Base-by-base conservation (phyloP, 495 filamentous ascomycete species). In the Xylaria intraflava region DNA sequence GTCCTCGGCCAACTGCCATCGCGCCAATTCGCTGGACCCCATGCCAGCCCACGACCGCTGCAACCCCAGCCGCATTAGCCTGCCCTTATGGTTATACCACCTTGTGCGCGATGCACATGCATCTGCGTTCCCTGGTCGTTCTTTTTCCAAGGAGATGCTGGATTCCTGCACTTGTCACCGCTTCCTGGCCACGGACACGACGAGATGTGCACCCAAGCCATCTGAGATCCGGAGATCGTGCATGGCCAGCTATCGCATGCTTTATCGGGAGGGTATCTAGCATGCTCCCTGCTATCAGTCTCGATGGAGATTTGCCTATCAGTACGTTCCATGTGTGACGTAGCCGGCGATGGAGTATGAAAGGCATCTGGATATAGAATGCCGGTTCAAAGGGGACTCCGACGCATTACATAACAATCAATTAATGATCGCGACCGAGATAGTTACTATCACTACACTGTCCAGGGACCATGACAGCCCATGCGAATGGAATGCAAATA, bases 61-160 rank as follows among this genome's bases (percentile, higher is more conserved):
- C 24, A 40, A 53, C 43, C 51, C 40, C 17, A 36, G 29, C 12
- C 1, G 42, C 51, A 46, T 46, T 53, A 46, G 51, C 31, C n/a
- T n/a, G n/a, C n/a, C n/a, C n/a, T n/a, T n/a, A n/a, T n/a, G n/a
- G n/a, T n/a, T n/a, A n/a, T n/a, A n/a, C n/a, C n/a, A 38, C 11
- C 49, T 29, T 51, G 49, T 39, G 29, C 19, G 23, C 23, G 30
- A 14, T 46, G 51, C 31, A 39, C 26, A n/a, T 53, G 42, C 31
- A 45, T 29, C 23, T 33, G 6, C 20, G 31, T 27, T 24, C n/a
- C 24, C n/a, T 42, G 30, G 20, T 29, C 49, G 44, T 6, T n/a
- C 4, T 29, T 9, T 9, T 29, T 29, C 4, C 9, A 29, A 29
- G 27, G 31, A 35, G n/a, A n/a, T n/a, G n/a, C n/a, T n/a, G n/a